phyloP scores from a whole-genome alignment of 1,284 basidiomycete genomes.

The Puccinia novopanici region DNA sequence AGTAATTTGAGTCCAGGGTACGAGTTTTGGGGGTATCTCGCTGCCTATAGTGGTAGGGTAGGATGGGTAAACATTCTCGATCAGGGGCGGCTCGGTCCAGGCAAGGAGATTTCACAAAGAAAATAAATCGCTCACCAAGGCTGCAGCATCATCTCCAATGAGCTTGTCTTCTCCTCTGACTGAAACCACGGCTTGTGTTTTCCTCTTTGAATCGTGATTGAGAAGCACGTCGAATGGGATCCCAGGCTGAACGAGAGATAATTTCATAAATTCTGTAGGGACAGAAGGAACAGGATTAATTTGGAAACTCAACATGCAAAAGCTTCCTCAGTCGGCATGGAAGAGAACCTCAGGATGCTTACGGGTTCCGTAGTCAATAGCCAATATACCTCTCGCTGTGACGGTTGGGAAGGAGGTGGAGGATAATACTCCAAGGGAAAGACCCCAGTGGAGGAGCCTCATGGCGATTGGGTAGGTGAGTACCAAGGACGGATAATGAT shows the following conservation, averaged over 20 bases:
- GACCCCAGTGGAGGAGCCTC: conserved; percentile 32
- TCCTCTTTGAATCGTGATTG: conserved; percentile 94
- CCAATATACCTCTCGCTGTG: conserved; percentile 66
- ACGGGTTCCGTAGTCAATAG: conserved; percentile 89
- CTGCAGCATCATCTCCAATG: conserved; percentile 43
- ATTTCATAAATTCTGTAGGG: conserved; percentile 77
- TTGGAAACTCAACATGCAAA: neutral
- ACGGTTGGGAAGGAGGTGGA: conserved; percentile 23
- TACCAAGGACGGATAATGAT: neutral
- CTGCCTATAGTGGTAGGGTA: conserved; percentile 64
- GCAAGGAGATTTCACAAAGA: conserved; percentile 68
- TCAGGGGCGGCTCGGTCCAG: conserved; percentile 70
- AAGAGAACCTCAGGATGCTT: conserved; percentile 1
- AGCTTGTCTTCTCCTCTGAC: conserved; percentile 70
- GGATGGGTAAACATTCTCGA: conserved; percentile 19
- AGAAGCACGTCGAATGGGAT: conserved; percentile 93
- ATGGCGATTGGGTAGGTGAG: neutral
- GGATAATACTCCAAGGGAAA: conserved; percentile 21
- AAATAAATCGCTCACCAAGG: conserved; percentile 53
- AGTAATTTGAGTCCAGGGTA: conserved; percentile 84
- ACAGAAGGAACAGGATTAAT: neutral
- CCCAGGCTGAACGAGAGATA: conserved; percentile 92
- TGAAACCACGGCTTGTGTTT: conserved; percentile 82
- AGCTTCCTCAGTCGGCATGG: neutral
- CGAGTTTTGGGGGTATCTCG: conserved; percentile 83